phyloP scores from a whole-genome alignment of 305 asterid species.

The Fraxinus greggii region DNA sequence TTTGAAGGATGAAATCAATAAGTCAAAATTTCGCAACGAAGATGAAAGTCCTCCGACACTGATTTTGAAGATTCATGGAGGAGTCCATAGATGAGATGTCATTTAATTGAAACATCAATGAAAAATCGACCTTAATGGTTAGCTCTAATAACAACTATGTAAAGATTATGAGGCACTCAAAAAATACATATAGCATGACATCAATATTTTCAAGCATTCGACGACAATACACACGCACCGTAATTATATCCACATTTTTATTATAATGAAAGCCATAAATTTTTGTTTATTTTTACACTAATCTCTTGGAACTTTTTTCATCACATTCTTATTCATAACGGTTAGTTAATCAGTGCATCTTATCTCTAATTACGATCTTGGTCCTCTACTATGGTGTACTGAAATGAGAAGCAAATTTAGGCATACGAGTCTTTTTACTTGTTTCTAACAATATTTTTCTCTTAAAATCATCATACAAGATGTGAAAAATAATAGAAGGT shows the following conservation, averaged over 20 bases:
- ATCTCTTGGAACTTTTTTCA: background rate
- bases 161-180: background rate
- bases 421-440: background rate
- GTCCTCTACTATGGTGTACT: background rate
- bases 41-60: background rate
- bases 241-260: background rate
- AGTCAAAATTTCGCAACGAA: background rate
- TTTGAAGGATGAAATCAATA: background rate
- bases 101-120: background rate
- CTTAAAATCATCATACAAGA: background rate
- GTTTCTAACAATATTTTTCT: background rate
- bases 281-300: too few relatives aligned
- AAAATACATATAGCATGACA: background rate
- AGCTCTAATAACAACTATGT: background rate
- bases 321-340: background rate
- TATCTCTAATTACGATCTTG: background rate
- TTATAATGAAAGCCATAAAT: background rate
- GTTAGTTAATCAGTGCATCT: background rate
- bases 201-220: background rate
- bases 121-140: background rate
- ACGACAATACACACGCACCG: too few relatives aligned
- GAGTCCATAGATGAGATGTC: background rate
- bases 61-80: background rate
- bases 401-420: background rate
- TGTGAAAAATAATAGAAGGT: background rate